Base-by-base conservation (phyloP, 2,329 filamentous ascomycete genomes). In the Rosellinia necatrix region DNA sequence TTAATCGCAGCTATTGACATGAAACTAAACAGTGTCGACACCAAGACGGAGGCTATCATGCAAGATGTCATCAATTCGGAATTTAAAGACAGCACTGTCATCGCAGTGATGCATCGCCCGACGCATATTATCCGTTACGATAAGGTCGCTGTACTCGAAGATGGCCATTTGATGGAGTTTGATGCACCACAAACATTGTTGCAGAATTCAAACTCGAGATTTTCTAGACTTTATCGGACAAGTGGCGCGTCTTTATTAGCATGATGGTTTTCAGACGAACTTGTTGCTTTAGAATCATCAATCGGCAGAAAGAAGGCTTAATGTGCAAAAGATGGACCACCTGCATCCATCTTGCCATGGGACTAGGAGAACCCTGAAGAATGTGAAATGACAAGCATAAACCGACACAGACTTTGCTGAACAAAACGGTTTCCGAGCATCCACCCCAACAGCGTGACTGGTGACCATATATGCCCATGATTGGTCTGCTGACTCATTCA, bases 81-180 rank as follows among this genome's bases (percentile, higher is more conserved):
- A 10, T 67, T 68, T 49, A 40, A 35, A 8, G 53, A 51, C 37
- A 55, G 60, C 24, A 66, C 64, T 12, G 59, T 68, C 2, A 35
- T 67, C 22, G 56, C 65, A 8, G 61, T 67, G 4, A 56, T 64
- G 53, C 62, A 67, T 44, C 49, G 61, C 1, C 59, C 65, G 21
- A 48, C 27, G 19, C 53, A 66, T 22, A 56, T 67, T 8, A 17
- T 34, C 10, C 50, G 48, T 4, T 68, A 61, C 25, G 57, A 64
- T 42, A 48, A 32, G 17, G 62, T 67, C 6, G 60, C 48, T 17
- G 15, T 67, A 34, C 27, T 68, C 25, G 51, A 61, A 29, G 35
- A 50, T 32, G 61, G 59, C 19, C 17, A 38, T 19, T 24, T 64
- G 29, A 30, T 62, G 4, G 57, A 65, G 50, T 56, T 51, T 44